phyloP scores from a whole-genome alignment of 2,329 filamentous ascomycete species.

The Pseudogymnoascus sp. region DNA sequence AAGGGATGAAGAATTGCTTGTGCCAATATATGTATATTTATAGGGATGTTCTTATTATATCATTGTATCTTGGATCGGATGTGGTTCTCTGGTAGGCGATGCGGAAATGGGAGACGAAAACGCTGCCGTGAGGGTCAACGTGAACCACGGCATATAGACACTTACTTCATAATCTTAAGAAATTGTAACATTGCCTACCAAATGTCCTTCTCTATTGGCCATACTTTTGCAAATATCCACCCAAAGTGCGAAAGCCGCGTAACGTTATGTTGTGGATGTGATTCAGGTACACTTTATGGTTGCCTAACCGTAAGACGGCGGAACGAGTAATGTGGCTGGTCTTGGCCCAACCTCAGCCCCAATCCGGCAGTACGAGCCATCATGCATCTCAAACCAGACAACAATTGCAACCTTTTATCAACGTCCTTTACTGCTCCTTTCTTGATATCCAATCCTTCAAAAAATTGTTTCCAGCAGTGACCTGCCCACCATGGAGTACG shows the following conservation, averaged over 20 bases:
- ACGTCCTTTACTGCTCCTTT: neutral
- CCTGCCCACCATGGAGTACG: neutral
- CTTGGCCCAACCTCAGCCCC: neutral
- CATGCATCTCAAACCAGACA: neutral
- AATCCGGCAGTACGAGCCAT: neutral
- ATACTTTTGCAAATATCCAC: neutral
- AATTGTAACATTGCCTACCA: neutral
- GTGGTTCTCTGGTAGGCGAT: neutral
- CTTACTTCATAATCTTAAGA: neutral
- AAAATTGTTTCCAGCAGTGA: neutral
- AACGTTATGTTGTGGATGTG: neutral
- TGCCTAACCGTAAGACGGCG: neutral
- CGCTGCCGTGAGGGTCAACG: neutral
- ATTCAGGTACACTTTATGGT: neutral
- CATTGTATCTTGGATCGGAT: neutral
- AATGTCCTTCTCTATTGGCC: neutral
- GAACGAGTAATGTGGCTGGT: neutral
- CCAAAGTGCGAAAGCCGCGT: neutral
- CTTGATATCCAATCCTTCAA: neutral
- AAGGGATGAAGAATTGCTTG: neutral
- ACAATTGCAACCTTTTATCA: neutral
- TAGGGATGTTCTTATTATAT: neutral
- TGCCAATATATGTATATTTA: neutral
- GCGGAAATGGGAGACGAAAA: neutral
- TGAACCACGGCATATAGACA: neutral